phyloP scores from a whole-genome alignment of 176 grass and related monocot species.

The Dendrocalamus sinicus region DNA sequence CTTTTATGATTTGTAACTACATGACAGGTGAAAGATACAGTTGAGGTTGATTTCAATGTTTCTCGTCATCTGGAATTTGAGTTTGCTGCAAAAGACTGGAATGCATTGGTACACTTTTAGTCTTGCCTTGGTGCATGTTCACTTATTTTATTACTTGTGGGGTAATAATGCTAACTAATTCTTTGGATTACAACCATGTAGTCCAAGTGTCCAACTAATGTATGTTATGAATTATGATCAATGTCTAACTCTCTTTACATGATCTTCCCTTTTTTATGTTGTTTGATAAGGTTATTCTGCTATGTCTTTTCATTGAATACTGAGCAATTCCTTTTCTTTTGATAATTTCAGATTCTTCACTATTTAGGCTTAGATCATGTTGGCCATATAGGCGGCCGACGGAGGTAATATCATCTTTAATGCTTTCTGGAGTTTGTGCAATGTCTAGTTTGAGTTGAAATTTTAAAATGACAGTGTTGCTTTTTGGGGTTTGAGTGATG shows the following conservation, averaged over 20 bases:
- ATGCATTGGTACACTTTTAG: slow-evolving; percentile 56
- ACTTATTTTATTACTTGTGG: slow-evolving; percentile 24
- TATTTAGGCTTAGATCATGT: slow-evolving; percentile 96
- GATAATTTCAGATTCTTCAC: slow-evolving; percentile 79
- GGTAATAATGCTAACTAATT: slow-evolving; percentile 4
- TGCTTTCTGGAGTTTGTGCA: background rate
- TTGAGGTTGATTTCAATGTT: slow-evolving; percentile 94
- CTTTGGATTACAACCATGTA: slow-evolving; percentile 18
- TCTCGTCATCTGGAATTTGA: slow-evolving; percentile 83
- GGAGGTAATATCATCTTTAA: slow-evolving; percentile 57
- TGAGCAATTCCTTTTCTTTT: slow-evolving; percentile 28
- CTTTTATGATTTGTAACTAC: slow-evolving; percentile 21
- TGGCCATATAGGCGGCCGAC: slow-evolving; percentile 83
- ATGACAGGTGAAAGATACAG: slow-evolving; percentile 90
- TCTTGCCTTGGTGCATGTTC: slow-evolving; percentile 8
- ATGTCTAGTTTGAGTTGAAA: slow-evolving; percentile 39
- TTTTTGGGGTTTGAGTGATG: background rate
- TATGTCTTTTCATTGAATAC: slow-evolving; percentile 8
- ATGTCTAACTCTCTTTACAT: slow-evolving; percentile 8
- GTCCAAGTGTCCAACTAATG: background rate
- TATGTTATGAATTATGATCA: background rate
- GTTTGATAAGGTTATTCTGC: slow-evolving; percentile 8
- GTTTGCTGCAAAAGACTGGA: slow-evolving; percentile 79
- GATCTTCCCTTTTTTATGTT: background rate
- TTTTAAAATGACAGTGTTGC: slow-evolving; percentile 47